Evolutionary conservation across 768 basidiomycete genomes (phyloP).

Genomic region (Lanmaoa pseudosensibilis): DNA sequence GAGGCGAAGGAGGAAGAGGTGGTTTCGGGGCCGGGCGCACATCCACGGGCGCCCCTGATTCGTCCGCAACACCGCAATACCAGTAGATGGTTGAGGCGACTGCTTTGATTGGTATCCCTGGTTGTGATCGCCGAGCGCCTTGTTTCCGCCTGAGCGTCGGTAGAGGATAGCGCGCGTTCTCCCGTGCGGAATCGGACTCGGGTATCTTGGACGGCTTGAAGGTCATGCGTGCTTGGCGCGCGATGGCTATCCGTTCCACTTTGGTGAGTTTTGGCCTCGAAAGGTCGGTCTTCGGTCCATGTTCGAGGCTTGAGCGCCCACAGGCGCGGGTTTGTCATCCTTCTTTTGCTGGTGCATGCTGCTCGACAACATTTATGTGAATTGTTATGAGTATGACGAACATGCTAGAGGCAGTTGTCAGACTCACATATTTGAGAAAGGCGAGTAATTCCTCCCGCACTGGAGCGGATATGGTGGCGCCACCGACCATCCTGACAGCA

Average conservation of each 20-base stretch:
- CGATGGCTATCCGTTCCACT: conserved; percentile 47
- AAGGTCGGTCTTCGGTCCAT: conserved; percentile 73
- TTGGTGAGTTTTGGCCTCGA: conserved; percentile 53
- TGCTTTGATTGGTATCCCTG: conserved; percentile 44
- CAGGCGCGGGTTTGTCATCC: conserved; percentile 36
- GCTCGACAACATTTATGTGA: conserved; percentile 51
- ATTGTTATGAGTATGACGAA: neutral
- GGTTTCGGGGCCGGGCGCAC: conserved; percentile 27
- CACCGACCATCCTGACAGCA: conserved; percentile 46
- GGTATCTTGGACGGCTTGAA: conserved; percentile 54
- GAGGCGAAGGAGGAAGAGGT: conserved; percentile 32
- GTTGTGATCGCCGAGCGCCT: conserved; percentile 49
- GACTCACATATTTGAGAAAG: conserved; percentile 51
- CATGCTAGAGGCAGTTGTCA: neutral
- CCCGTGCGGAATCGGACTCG: conserved; percentile 63
- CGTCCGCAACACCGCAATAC: conserved; percentile 25
- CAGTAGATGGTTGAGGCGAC: conserved; percentile 23
- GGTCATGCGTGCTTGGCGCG: conserved; percentile 49
- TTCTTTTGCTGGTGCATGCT: conserved; percentile 32
- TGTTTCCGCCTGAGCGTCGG: conserved; percentile 31
- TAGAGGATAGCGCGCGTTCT: conserved; percentile 42
- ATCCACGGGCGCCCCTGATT: conserved; percentile 29
- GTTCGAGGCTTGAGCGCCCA: conserved; percentile 57
- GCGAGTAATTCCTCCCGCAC: conserved; percentile 45
- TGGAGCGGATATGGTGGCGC: conserved; percentile 35